Base-by-base conservation (phyloP, 1,284 basidiomycete genomes). In the Sporisorium graminicola region DNA sequence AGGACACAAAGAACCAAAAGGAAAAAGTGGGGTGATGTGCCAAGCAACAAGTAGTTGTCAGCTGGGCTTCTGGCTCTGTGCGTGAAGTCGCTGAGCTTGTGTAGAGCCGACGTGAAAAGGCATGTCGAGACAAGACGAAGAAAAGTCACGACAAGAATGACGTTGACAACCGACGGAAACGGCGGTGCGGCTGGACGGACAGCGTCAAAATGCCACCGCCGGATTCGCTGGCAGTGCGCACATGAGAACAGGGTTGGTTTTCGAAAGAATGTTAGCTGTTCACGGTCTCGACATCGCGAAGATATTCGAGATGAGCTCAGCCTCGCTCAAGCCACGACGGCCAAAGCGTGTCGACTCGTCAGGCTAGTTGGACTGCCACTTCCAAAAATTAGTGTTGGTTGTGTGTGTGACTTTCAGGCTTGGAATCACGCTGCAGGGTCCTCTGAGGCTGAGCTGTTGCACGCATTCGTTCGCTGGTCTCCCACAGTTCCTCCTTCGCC, bases 241-340 rank as follows among this genome's bases (percentile, higher is more conserved):
- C 33, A 6, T 10, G 33, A 35, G 33, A 35, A 3, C 33, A 13
- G 3, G 3, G 3, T 43, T 43, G 4, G 9, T 22, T 43, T 43
- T 43, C 4, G 3, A 40, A 40, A n/a, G 4, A 16, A 18, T 49
- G 47, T 49, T 49, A 49, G n/a, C 26, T n/a, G 29, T 29, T 18
- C 8, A 1, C 8, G 0, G 47, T 49, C 47, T 49, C 47, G 54
- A 53, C 33, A 55, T n/a, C 14, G 24, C 14, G 16, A 29, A 42
- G 20, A 43, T 42, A 5, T 27, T 8, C 6, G 40, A 13, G 53
- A 55, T 60, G 49, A 61, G 59, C 59, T 61, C 46, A 56, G 53
- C 54, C 22, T 47, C 9, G 40, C 26, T 27, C 58, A 43, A 42
- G 50, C 24, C 26, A 52, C 58, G 14, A 22, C n/a, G 8, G 24